Evolutionary conservation across 257 asterid species (phyloP).

Genomic region (Penstemon barbatus): DNA sequence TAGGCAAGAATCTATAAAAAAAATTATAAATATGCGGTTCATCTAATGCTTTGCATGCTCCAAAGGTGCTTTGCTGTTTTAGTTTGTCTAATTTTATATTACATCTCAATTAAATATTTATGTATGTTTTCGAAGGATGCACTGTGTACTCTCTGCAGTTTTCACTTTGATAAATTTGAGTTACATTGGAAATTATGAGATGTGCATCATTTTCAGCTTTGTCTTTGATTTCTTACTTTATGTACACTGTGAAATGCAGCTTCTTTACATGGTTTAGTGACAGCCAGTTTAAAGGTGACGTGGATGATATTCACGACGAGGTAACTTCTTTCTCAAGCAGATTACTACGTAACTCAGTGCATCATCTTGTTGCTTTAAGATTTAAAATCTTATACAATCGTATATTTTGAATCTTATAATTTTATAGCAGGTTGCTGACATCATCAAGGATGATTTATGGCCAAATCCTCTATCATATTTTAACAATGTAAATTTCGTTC

Average conservation of each 20-base stretch:
- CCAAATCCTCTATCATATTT: conserved; percentile 67
- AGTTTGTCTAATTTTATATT: background rate
- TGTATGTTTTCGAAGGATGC: background rate
- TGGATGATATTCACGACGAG: conserved; percentile 85
- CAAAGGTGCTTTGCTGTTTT: background rate
- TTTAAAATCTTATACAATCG: background rate
- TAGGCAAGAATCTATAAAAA: too few species aligned
- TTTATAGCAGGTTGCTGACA: conserved; percentile 66
- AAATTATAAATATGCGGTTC: too few species aligned
- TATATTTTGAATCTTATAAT: background rate
- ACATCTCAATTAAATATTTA: background rate
- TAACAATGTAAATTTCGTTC: conserved; percentile 41
- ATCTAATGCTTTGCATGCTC: background rate
- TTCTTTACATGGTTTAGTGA: conserved; percentile 85
- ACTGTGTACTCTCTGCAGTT: background rate
- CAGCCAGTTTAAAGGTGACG: conserved; percentile 54
- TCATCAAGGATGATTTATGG: conserved; percentile 76
- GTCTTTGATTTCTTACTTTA: conserved; percentile 23
- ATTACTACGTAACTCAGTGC: background rate
- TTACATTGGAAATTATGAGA: conserved; percentile 24
- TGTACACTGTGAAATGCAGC: conserved; percentile 52
- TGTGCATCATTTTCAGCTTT: conserved; percentile 26
- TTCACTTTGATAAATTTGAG: conserved; percentile 33
- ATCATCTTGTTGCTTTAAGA: background rate
- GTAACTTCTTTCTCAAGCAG: conserved; percentile 30